A percentile compares a stretch with the other conserved stretches of the same genome.
Evolutionary conservation across 2,329 filamentous ascomycete species (phyloP).

Genomic region (Alternaria metachromatica): DNA sequence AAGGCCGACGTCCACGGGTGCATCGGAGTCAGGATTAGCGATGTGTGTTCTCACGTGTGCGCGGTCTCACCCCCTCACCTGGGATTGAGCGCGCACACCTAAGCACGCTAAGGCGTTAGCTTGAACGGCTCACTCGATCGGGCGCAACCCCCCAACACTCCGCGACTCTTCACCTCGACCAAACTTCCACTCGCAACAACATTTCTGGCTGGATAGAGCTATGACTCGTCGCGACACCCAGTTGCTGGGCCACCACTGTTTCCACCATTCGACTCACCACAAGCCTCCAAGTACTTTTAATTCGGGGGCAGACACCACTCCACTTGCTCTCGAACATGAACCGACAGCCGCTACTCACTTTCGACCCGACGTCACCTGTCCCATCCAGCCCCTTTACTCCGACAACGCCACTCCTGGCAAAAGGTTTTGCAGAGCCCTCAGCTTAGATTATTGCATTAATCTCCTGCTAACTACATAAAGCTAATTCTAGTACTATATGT

Average conservation of each 20-base stretch:
- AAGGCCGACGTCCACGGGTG: not conserved
- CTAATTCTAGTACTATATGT: too few species aligned
- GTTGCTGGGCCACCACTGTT: not conserved
- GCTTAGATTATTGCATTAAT: too few species aligned
- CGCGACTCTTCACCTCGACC: not conserved
- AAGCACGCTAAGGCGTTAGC: not conserved
- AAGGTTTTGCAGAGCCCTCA: too few species aligned
- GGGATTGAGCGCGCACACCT: not conserved
- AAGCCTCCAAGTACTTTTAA: not conserved
- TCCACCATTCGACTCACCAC: not conserved
- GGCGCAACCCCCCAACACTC: not conserved
- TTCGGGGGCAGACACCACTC: not conserved
- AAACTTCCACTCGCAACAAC: not conserved
- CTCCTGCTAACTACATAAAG: too few species aligned
- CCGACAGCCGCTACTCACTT: not conserved
- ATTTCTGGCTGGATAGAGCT: not conserved
- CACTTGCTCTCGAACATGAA: not conserved
- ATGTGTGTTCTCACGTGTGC: not conserved
- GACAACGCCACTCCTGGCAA: not conserved
- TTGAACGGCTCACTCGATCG: not conserved
- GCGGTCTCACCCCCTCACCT: not conserved
- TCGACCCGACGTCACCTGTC: not conserved
- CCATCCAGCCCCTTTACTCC: not conserved
- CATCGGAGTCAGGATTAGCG: not conserved
- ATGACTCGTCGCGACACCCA: not conserved